A percentile compares a stretch with the other conserved stretches of the same genome.
phyloP scores from a whole-genome alignment of 2,329 filamentous ascomycete genomes.

The Cladophialophora immunda region DNA sequence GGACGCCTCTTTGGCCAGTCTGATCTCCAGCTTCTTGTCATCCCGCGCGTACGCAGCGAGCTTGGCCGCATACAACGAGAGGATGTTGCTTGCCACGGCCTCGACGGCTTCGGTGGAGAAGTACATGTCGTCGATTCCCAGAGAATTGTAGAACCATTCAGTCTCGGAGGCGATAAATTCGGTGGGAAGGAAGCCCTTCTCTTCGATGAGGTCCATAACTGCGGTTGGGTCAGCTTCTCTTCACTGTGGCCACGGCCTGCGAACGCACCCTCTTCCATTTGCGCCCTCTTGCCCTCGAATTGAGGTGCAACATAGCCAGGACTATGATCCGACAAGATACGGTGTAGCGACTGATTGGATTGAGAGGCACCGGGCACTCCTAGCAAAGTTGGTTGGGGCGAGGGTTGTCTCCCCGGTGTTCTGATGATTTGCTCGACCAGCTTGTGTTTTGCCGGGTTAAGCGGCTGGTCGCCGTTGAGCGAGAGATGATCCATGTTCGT shows the following conservation, averaged over 20 bases:
- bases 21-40: constrained; percentile 93
- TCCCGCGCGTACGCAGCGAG: constrained; percentile 91
- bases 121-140: constrained; percentile 98
- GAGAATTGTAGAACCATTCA: constrained; percentile 95
- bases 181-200: constrained; percentile 85
- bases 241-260: constrained; percentile 26
- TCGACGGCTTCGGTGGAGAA: constrained; percentile 88
- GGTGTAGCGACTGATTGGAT: constrained; percentile 61
- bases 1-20: constrained; percentile 90
- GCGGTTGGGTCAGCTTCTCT: constrained; percentile 41
- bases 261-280: constrained; percentile 79
- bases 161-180: constrained; percentile 86
- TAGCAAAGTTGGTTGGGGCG: constrained; percentile 87
- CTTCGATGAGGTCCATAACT: constrained; percentile 83
- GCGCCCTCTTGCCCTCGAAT: constrained; percentile 89
- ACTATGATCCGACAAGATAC: constrained; percentile 84
- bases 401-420: constrained; percentile 72
- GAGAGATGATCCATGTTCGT: constrained; percentile 30
- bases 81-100: constrained; percentile 91
- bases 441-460: constrained; percentile 58
- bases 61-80: constrained; percentile 96
- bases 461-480: constrained; percentile 33
- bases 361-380: constrained; percentile 69
- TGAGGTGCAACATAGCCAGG: constrained; percentile 94
- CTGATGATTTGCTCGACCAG: constrained; percentile 64